A percentile compares a stretch with the other conserved stretches of the same genome.
phyloP scores from a whole-genome alignment of 2,329 filamentous ascomycete genomes.

The Aspergillus flavus region DNA sequence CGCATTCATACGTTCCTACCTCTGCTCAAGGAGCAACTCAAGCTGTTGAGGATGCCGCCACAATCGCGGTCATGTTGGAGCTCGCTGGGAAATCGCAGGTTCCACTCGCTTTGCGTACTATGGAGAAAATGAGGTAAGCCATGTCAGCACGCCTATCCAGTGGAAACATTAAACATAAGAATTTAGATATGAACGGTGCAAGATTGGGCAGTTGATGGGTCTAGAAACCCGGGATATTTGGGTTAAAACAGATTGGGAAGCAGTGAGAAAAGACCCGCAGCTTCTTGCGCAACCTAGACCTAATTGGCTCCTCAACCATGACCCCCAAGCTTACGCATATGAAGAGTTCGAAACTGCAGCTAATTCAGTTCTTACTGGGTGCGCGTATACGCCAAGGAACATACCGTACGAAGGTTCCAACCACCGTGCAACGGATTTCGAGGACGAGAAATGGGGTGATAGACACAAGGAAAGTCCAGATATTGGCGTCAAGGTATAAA shows the following conservation, averaged over 20 bases:
- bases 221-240: background rate
- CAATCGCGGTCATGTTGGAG: background rate
- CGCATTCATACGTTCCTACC: too few relatives aligned
- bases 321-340: background rate
- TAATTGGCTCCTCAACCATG: background rate
- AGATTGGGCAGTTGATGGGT: background rate
- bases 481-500: too few relatives aligned
- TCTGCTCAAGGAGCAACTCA: too few relatives aligned
- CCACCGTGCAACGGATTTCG: background rate
- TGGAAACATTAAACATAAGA: background rate
- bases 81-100: background rate
- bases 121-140: background rate
- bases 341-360: background rate
- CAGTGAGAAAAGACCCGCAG: background rate
- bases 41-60: too few relatives aligned
- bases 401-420: background rate
- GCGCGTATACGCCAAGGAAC: background rate
- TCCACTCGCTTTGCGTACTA: background rate
- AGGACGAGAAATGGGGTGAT: background rate
- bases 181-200: background rate
- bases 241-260: background rate
- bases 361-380: background rate
- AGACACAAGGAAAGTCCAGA: too few relatives aligned
- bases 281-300: background rate
- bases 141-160: background rate